Percentiles rank a stretch among this genome's conserved stretches.
Evolutionary conservation across 768 basidiomycete species (phyloP).

Genomic region (Pulveroboletus frians): DNA sequence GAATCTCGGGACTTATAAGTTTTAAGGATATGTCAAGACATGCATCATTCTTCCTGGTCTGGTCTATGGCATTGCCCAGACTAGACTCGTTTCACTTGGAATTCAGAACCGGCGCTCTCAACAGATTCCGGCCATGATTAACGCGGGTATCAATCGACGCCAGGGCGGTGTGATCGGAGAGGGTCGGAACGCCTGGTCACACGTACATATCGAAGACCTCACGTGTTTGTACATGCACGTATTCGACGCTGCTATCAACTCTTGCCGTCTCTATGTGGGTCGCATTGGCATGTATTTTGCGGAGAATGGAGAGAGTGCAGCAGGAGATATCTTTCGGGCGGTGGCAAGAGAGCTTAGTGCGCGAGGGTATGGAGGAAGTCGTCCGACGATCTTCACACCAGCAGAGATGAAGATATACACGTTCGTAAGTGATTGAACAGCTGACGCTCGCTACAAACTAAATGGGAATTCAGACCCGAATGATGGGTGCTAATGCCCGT

Average conservation of each 20-base stretch:
- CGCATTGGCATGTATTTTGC: slow-evolving; percentile 52
- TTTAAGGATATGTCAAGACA: slow-evolving; percentile 46
- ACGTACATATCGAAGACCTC: slow-evolving; percentile 51
- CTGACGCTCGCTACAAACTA: not conserved
- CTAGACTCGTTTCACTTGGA: slow-evolving; percentile 44
- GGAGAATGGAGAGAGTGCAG: slow-evolving; percentile 44
- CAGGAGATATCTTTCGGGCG: slow-evolving; percentile 38
- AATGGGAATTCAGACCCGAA: slow-evolving; percentile 6
- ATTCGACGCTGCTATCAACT: slow-evolving; percentile 33
- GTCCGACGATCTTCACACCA: slow-evolving; percentile 40
- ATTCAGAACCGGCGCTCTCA: slow-evolving; percentile 50
- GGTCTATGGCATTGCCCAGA: slow-evolving; percentile 53
- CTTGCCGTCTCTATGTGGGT: slow-evolving; percentile 12
- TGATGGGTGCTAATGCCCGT: slow-evolving; percentile 18
- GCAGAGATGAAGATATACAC: slow-evolving; percentile 13
- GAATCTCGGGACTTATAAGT: not conserved
- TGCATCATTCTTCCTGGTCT: slow-evolving; percentile 51
- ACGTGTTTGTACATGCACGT: slow-evolving; percentile 40
- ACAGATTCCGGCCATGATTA: slow-evolving; percentile 48
- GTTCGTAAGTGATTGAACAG: slow-evolving; percentile 11
- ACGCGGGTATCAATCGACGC: slow-evolving; percentile 40
- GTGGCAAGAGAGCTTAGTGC: slow-evolving; percentile 36
- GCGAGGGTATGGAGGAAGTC: slow-evolving; percentile 6
- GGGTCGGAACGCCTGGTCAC: slow-evolving; percentile 58
- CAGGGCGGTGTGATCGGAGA: slow-evolving; percentile 51